These are phyloP conservation scores for Oemleria cerasiformis DNA, from an alignment of 306 rosid genomes.

Conservation along the genomic window DNA sequence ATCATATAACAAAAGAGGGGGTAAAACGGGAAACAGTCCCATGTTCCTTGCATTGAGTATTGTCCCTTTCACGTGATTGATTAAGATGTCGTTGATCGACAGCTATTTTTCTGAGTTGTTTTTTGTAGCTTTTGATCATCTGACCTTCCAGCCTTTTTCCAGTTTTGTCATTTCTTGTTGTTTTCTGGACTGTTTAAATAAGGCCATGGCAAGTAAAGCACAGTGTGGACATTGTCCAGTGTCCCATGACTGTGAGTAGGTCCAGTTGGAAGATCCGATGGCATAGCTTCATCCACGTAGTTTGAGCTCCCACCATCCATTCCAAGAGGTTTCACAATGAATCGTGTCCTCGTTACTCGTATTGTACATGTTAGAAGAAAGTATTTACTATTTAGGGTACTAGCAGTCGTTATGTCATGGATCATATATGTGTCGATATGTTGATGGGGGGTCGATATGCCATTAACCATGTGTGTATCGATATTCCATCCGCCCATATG, in stretches of 20 bases:
- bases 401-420: too few species aligned
- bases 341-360: too few species aligned
- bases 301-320: neutral
- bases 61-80: slow-evolving; percentile 1
- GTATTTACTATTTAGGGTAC: too few species aligned
- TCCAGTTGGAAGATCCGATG: neutral
- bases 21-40: neutral
- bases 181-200: neutral
- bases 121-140: slow-evolving; percentile 5
- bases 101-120: neutral
- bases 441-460: too few species aligned
- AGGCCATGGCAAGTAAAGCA: neutral
- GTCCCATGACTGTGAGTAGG: neutral
- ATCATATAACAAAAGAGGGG: too few species aligned
- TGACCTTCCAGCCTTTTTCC: slow-evolving; percentile 5
- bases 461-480: too few species aligned
- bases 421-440: too few species aligned
- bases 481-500: too few species aligned
- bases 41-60: neutral
- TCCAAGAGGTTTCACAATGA: too few species aligned
- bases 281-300: neutral
- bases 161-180: neutral
- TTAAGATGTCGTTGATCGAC: neutral
- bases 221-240: neutral
- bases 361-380: too few species aligned